Base-by-base conservation (phyloP, 1,139 yeast species). In the Pichia sp. region DNA sequence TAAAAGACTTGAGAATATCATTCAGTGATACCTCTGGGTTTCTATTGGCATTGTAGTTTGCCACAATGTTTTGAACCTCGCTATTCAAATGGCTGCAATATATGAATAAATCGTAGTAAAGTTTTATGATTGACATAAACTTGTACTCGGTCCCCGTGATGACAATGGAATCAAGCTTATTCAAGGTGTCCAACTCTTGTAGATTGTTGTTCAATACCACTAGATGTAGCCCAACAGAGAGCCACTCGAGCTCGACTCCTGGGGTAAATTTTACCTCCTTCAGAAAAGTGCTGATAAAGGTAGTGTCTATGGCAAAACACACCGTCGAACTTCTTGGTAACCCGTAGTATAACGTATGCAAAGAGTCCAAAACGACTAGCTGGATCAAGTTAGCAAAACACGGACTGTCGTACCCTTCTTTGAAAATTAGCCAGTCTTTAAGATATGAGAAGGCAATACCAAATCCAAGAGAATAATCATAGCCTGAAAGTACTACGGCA, bases 281-380 rank as follows among this genome's bases (percentile, higher is more conserved):
- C 41, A 78, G 57, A 54, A 74, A 78, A 50, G 68, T 67, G 50
- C 76, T 80, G 54, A 72, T 66, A 26, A 79, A 58, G 21, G 67
- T 64, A 48, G 75, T 79, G 49, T 69, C 70, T 39, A 72, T 69
- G 41, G 74, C 58, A 36, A 48, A 46, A 9, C 55, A 56, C 7
- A 64, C 48, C 12, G 61, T 58, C 5, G 64, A 55, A 26, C 55
- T 54, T 52, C 75, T 74, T 43, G 83, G 85, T 1, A 74, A 70
- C 1, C 89, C 90, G 68, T 76, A 82, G 44, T 79, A 74, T 37
- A 85, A 66, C 23, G 83, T 68, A 58, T 80, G 81, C 36, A 82
- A 62, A 25, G 78, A 72, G 63, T 84, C 89, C 48, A 85, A 72
- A 0, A 81, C 64, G 18, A 73, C 69, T 36, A 82, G 60, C 37